phyloP scores from a whole-genome alignment of 495 filamentous ascomycete genomes.

The Annulohypoxylon maeteangense region DNA sequence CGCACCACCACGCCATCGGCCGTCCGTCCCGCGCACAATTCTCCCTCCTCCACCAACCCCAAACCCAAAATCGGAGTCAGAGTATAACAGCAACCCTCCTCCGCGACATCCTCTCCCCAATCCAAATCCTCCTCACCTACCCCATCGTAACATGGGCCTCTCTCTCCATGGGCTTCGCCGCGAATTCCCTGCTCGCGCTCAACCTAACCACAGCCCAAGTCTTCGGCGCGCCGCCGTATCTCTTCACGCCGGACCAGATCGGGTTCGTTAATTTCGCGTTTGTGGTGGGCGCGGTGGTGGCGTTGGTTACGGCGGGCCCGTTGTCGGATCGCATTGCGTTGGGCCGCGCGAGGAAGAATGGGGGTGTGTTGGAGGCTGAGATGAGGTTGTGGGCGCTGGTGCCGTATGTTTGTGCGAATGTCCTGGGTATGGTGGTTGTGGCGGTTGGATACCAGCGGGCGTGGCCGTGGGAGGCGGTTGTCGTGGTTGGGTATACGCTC shows the following conservation, averaged over 20 bases:
- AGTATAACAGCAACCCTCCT: constrained; percentile 44
- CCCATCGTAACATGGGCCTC: constrained; percentile 70
- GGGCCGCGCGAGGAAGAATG: constrained; percentile 62
- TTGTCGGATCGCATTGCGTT: constrained; percentile 68
- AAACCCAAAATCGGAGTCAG: constrained; percentile 23
- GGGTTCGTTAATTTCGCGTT: constrained; percentile 62
- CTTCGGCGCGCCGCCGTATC: constrained; percentile 69
- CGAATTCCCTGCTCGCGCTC: constrained; percentile 66
- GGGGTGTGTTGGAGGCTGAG: constrained; percentile 72
- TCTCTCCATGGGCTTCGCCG: constrained; percentile 69
- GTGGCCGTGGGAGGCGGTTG: constrained; percentile 66
- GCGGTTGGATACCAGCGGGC: constrained; percentile 68
- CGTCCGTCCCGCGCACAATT: constrained; percentile 66
- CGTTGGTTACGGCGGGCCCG: constrained; percentile 67
- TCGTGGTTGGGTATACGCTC: constrained; percentile 65
- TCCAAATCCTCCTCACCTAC: constrained; percentile 64
- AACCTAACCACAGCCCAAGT: constrained; percentile 72
- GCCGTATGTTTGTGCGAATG: constrained; percentile 65
- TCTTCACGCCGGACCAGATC: constrained; percentile 62
- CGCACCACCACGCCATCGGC: constrained; percentile 57
- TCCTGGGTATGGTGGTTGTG: constrained; percentile 67
- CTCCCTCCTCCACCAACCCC: constrained; percentile 51
- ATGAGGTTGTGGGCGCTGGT: constrained; percentile 71
- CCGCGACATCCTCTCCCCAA: constrained; percentile 61
- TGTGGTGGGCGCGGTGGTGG: constrained; percentile 50